These are phyloP conservation scores for Gomphus bonarii DNA, from an alignment of 1,284 basidiomycete species.

Conservation along the genomic window DNA sequence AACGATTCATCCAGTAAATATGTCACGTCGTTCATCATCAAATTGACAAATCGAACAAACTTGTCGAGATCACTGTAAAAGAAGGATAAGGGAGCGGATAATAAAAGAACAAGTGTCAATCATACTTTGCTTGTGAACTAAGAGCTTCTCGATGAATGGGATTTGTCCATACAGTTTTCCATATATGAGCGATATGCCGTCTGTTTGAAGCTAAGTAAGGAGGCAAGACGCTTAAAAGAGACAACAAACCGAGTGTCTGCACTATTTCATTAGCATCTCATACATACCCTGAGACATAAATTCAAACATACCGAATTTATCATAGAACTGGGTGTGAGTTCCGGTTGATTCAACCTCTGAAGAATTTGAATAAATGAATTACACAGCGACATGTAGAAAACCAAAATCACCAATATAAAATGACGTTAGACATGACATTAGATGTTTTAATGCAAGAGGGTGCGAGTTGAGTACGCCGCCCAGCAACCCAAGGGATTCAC, in stretches of 20 bases:
- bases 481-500: constrained; percentile 71
- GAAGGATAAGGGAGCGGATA: neutral
- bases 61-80: constrained; percentile 67
- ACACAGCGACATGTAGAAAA: neutral
- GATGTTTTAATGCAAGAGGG: constrained; percentile 74
- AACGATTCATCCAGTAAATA: constrained; percentile 97
- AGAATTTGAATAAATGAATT: constrained; percentile 4
- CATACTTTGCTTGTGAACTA: constrained; percentile 62
- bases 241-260: constrained; percentile 10
- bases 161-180: constrained; percentile 87
- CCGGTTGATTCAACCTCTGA: constrained; percentile 96
- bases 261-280: neutral
- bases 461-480: constrained; percentile 80
- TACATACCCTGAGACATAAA: constrained; percentile 8
- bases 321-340: constrained; percentile 96
- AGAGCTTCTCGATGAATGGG: constrained; percentile 79
- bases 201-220: constrained; percentile 28
- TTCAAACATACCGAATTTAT: constrained; percentile 77
- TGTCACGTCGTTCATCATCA: constrained; percentile 99
- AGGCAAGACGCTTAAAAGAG: neutral
- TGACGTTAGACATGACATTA: constrained; percentile 88
- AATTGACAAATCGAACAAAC: constrained; percentile 92
- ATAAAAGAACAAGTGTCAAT: constrained; percentile 20
- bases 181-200: constrained; percentile 75
- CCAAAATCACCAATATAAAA: constrained; percentile 81